A percentile compares a stretch with the other conserved stretches of the same genome.
Evolutionary conservation across 106 monocot species (phyloP).

Genomic region (Dendrobium nobile): DNA sequence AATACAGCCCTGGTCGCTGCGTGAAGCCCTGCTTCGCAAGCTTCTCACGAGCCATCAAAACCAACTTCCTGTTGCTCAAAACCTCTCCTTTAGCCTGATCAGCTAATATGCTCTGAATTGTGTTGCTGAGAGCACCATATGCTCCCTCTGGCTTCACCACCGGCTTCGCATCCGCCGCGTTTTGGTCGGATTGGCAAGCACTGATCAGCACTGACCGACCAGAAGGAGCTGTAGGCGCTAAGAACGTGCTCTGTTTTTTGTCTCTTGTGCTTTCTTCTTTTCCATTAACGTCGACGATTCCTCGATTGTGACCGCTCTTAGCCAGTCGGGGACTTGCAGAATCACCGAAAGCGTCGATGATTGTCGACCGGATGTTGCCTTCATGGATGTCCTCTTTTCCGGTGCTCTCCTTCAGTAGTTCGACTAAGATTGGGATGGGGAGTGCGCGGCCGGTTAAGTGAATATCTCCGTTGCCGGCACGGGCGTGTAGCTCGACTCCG

Average conservation of each 20-base stretch:
- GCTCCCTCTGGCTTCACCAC: slow-evolving; percentile 24
- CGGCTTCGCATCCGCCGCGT: slow-evolving; percentile 69
- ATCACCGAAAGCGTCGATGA: slow-evolving; percentile 37
- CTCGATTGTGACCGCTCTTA: not conserved
- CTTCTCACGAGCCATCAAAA: slow-evolving; percentile 47
- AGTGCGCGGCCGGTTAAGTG: slow-evolving; percentile 55
- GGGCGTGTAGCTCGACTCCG: not conserved
- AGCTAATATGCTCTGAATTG: slow-evolving; percentile 63
- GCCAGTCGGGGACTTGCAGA: slow-evolving; percentile 44
- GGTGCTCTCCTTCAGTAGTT: slow-evolving; percentile 65
- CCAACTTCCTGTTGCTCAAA: slow-evolving; percentile 60
- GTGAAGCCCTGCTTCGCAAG: slow-evolving; percentile 50
- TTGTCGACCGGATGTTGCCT: slow-evolving; percentile 32
- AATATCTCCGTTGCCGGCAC: not conserved
- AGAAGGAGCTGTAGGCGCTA: not conserved
- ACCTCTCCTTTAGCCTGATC: slow-evolving; percentile 19
- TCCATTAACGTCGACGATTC: not conserved
- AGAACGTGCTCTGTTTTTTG: not conserved
- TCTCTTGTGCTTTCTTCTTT: slow-evolving; percentile 26
- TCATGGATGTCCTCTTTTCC: slow-evolving; percentile 69
- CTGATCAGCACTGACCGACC: slow-evolving; percentile 51
- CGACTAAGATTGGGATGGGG: slow-evolving; percentile 59
- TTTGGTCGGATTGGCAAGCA: slow-evolving; percentile 87
- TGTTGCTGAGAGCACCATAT: slow-evolving; percentile 88
- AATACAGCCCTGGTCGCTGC: slow-evolving; percentile 84